phyloP scores from a whole-genome alignment of 495 filamentous ascomycete genomes.

The Neurospora sp. region DNA sequence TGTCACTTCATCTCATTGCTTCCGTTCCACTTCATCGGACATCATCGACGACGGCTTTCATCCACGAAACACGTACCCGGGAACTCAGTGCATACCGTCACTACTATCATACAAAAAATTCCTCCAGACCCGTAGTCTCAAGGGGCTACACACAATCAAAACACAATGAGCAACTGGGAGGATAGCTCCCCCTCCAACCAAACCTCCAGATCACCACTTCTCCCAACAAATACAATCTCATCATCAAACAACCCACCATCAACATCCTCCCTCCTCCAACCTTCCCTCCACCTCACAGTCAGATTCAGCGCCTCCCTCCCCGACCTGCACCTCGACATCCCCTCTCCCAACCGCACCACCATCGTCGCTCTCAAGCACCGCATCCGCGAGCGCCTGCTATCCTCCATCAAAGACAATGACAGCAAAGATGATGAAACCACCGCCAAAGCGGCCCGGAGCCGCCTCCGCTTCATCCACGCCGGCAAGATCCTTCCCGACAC shows the following conservation, averaged over 20 bases:
- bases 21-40: background rate
- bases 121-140: background rate
- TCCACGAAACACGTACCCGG: background rate
- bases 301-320: conserved; percentile 79
- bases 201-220: background rate
- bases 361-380: conserved; percentile 66
- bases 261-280: conserved; percentile 36
- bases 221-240: conserved; percentile 2
- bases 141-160: background rate
- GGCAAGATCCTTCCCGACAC: conserved; percentile 74
- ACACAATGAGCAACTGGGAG: conserved; percentile 1
- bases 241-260: conserved; percentile 7
- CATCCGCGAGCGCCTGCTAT: conserved; percentile 60
- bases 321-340: conserved; percentile 70
- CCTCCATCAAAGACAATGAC: background rate
- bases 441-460: conserved; percentile 37
- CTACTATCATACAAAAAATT: background rate
- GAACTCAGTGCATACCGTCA: background rate
- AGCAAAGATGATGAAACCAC: conserved; percentile 23
- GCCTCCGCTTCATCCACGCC: conserved; percentile 77
- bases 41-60: background rate
- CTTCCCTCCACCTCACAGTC: conserved; percentile 62
- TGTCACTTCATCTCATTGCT: background rate
- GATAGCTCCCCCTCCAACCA: background rate
- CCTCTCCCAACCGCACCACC: conserved; percentile 54